Evolutionary conservation across 2,329 filamentous ascomycete genomes (phyloP), one percentile per base, ranked within the genome.

Genomic region (Cordyceps cateniannulata): DNA sequence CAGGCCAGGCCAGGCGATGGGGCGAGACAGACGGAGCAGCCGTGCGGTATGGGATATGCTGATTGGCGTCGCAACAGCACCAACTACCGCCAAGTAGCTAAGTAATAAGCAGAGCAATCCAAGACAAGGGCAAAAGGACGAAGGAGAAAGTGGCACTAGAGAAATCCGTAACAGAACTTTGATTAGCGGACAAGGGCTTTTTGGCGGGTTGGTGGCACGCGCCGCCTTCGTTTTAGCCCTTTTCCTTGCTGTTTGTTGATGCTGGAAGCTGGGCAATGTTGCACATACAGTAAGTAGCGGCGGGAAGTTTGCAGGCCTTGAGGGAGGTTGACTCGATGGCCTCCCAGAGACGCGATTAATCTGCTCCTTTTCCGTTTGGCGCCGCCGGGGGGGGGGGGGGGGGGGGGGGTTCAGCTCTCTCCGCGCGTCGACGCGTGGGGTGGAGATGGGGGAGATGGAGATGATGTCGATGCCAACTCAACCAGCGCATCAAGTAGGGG

Each of bases 61-160:
- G 54, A 47, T 48, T 56, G 53, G 53, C 53, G 53, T 56, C 42
- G 53, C 53, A 56, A 24, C 42, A 35, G 29, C 53, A 20, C 18
- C 20, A 14, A 14, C 22, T 25, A 10, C 44, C 18, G 18, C 27
- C 20, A 9, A 54, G 35, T 22, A 25, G 16, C 18, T 8, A 24
- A 25, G 38, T 16, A 40, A 16, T 16, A 40, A 40, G 38, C 42
- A 47, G 25, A 10, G 27, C 27, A 56, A 14, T 24, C 32, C 32
- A 53, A 53, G 50, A 53, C 50, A 42, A 53, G 50, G 22, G 35
- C 47, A 18, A 12, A 5, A 18, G 5, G 22, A 14, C 49, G 22
- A 29, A 29, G 27, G 35, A 35, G 14, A 54, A 54, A 45, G 24
- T 22, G 32, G 5, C 50, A 38, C 32, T 52, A 38, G 32, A 38